Percentiles rank a stretch among this genome's conserved stretches.
phyloP scores from a whole-genome alignment of 2,329 filamentous ascomycete species.

The Grosmannia clavigera region DNA sequence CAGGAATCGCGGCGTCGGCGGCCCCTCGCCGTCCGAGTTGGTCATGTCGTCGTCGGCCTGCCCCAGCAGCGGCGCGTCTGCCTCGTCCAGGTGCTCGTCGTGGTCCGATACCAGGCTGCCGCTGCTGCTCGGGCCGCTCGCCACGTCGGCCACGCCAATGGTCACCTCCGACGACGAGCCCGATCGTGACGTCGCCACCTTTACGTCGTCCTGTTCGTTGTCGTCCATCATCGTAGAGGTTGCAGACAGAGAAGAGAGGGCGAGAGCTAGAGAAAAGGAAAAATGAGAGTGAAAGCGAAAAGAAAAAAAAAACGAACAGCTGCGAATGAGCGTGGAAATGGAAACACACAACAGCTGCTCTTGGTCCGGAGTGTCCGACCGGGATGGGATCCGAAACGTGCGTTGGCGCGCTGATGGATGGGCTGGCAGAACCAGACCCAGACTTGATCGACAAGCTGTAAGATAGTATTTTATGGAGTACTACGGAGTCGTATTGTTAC shows the following conservation, averaged over 20 bases:
- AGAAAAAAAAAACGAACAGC: not conserved
- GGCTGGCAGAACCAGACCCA: not conserved
- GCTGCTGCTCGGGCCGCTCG: conserved; percentile 1
- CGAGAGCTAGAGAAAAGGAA: not conserved
- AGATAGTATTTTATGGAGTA: not conserved
- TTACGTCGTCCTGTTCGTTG: not conserved
- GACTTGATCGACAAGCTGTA: not conserved
- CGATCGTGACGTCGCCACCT: not conserved
- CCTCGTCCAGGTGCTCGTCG: not conserved
- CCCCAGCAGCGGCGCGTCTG: not conserved
- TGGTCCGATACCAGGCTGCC: conserved; percentile 15
- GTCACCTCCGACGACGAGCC: conserved; percentile 10
- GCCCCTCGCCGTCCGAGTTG: conserved; percentile 16
- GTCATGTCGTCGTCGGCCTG: conserved; percentile 30
- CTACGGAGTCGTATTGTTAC: not conserved
- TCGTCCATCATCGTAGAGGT: conserved; percentile 2
- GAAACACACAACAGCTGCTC: not conserved
- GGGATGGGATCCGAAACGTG: not conserved
- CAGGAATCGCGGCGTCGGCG: conserved; percentile 47
- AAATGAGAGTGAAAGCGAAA: not conserved
- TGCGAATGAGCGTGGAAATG: not conserved
- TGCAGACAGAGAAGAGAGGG: not conserved
- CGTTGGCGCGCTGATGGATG: not conserved
- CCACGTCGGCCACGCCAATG: not conserved
- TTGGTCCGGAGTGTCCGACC: not conserved